A percentile compares a stretch with the other conserved stretches of the same genome.
Evolutionary conservation across 768 basidiomycete species (phyloP).

Genomic region (Hemileccinum rubropunctum): DNA sequence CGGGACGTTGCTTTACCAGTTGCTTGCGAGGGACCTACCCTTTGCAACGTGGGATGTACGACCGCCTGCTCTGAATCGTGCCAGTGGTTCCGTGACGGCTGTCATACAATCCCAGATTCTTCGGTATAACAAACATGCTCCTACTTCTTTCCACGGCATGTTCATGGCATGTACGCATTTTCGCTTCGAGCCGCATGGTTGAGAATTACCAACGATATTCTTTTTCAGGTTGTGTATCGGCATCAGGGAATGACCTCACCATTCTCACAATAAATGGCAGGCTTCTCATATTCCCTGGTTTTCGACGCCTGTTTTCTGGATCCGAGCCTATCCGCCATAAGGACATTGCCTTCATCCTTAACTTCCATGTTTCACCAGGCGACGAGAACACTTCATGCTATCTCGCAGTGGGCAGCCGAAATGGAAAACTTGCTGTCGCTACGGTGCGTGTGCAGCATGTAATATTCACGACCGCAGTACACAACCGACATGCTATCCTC

Average conservation of each 20-base stretch:
- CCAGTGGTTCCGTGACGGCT: neutral
- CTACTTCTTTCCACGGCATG: neutral
- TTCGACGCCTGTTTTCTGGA: conserved; percentile 23
- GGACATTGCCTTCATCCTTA: conserved; percentile 26
- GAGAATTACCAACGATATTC: conserved; percentile 1
- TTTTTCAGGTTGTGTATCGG: conserved; percentile 40
- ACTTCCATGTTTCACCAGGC: conserved; percentile 8
- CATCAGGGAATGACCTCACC: conserved; percentile 40
- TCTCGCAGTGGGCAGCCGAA: conserved; percentile 42
- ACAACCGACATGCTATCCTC: neutral
- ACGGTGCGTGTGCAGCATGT: conserved; percentile 33
- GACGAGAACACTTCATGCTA: conserved; percentile 37
- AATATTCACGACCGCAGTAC: neutral
- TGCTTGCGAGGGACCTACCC: conserved; percentile 35
- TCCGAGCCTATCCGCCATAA: conserved; percentile 33
- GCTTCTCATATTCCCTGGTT: conserved; percentile 28
- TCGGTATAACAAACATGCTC: conserved; percentile 2
- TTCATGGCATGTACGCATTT: conserved; percentile 28
- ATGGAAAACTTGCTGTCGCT: conserved; percentile 43
- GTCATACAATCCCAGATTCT: conserved; percentile 23
- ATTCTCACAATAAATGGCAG: conserved; percentile 27
- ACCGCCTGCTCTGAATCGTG: conserved; percentile 5
- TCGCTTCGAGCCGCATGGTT: conserved; percentile 6
- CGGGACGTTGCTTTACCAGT: conserved; percentile 42
- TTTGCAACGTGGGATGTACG: conserved; percentile 36